Percentiles rank a stretch among this genome's conserved stretches.
phyloP scores from a whole-genome alignment of 2,329 filamentous ascomycete species.

The Fusarium cyanostomum region DNA sequence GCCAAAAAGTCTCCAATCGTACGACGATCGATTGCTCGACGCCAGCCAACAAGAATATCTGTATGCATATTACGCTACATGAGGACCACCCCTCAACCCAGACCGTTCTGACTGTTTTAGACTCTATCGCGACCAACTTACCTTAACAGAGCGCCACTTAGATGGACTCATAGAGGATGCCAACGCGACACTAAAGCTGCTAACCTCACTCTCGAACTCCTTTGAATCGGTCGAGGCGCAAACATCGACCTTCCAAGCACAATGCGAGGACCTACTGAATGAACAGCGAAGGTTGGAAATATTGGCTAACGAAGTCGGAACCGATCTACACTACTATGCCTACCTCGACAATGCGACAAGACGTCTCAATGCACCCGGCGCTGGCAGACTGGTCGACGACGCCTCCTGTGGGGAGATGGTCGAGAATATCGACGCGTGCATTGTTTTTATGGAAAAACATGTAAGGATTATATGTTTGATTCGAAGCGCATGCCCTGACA shows the following conservation, averaged over 20 bases:
- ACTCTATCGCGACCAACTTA: conserved; percentile 82
- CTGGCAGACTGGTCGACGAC: conserved; percentile 83
- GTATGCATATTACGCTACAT: conserved; percentile 58
- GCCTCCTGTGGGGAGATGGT: conserved; percentile 90
- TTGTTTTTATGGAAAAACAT: conserved; percentile 91
- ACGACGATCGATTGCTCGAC: conserved; percentile 76
- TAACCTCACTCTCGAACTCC: conserved; percentile 82
- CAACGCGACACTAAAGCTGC: conserved; percentile 75
- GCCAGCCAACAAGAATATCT: conserved; percentile 87
- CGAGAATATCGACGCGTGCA: conserved; percentile 85
- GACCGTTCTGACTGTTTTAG: conserved; percentile 54
- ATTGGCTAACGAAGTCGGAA: conserved; percentile 84
- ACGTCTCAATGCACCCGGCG: conserved; percentile 89
- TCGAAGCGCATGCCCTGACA: neutral
- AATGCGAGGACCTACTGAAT: conserved; percentile 86
- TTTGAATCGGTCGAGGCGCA: conserved; percentile 90
- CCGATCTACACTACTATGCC: conserved; percentile 92
- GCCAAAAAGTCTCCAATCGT: conserved; percentile 37
- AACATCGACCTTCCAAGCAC: conserved; percentile 90
- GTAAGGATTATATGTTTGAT: conserved; percentile 56
- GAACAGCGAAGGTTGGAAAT: conserved; percentile 83
- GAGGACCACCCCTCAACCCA: neutral
- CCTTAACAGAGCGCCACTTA: conserved; percentile 83
- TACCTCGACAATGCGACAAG: conserved; percentile 92
- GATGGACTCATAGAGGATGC: conserved; percentile 82